Evolutionary conservation across 495 filamentous ascomycete genomes (phyloP).

Genomic region (Cercophora samala): DNA sequence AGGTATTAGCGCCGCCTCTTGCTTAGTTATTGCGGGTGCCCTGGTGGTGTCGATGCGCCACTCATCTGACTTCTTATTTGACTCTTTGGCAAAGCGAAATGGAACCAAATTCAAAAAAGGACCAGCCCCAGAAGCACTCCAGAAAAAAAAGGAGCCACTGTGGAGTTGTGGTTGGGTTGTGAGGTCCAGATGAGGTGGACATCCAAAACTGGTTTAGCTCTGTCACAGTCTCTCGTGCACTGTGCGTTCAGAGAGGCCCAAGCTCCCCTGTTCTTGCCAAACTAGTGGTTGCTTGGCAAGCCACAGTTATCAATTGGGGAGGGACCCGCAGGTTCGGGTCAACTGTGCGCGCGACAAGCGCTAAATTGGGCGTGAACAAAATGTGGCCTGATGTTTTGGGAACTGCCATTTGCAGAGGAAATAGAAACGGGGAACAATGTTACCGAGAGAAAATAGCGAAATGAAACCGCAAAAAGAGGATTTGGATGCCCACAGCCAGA

Average conservation of each 20-base stretch:
- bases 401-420: not conserved
- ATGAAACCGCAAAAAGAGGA: not conserved
- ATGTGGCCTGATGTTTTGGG: not conserved
- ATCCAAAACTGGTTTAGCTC: not conserved
- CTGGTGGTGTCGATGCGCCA: not conserved
- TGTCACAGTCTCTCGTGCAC: too few species aligned
- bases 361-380: not conserved
- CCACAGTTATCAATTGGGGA: not conserved
- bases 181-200: not conserved
- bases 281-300: not conserved
- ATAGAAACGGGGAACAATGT: not conserved
- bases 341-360: not conserved
- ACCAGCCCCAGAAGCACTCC: not conserved
- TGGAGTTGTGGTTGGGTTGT: not conserved
- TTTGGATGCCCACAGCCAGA: slow-evolving; percentile 25
- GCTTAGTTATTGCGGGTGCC: not conserved
- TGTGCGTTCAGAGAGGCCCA: not conserved
- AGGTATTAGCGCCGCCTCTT: not conserved
- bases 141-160: not conserved
- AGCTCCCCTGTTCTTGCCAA: not conserved
- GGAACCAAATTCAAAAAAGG: not conserved
- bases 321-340: not conserved
- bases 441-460: not conserved
- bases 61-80: not conserved
- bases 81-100: not conserved